These are phyloP conservation scores for Quercus parvula DNA, from an alignment of 306 rosid species.

Conservation along the genomic window DNA sequence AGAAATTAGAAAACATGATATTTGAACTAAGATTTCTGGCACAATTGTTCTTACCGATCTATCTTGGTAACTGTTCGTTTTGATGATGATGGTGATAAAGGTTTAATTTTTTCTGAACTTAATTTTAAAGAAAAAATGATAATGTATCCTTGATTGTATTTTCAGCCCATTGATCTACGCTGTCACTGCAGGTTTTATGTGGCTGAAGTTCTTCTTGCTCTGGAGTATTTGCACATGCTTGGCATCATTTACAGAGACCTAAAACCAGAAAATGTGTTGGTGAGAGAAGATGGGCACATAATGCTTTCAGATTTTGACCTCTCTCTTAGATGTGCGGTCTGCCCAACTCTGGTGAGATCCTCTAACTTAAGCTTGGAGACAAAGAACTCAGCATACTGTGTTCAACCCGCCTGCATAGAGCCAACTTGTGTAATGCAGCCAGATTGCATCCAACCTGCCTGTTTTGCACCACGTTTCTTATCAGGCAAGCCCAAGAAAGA, in stretches of 20 bases:
- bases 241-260: slow-evolving; percentile 94
- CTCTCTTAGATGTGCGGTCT: slow-evolving; percentile 83
- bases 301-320: slow-evolving; percentile 97
- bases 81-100: background rate
- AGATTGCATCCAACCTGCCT: slow-evolving; percentile 78
- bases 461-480: slow-evolving; percentile 65
- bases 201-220: slow-evolving; percentile 96
- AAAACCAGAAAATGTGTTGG: slow-evolving; percentile 92
- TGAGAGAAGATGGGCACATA: slow-evolving; percentile 96
- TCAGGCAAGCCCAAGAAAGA: slow-evolving; percentile 62
- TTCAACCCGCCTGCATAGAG: slow-evolving; percentile 76
- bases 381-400: slow-evolving; percentile 68
- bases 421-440: slow-evolving; percentile 85
- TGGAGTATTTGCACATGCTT: slow-evolving; percentile 99
- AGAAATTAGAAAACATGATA: background rate
- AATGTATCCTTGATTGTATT: background rate
- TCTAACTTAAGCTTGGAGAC: slow-evolving; percentile 50
- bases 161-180: slow-evolving; percentile 10
- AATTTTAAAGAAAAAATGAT: background rate
- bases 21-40: background rate
- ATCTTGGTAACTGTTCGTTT: background rate
- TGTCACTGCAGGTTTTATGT: slow-evolving; percentile 76
- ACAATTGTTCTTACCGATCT: background rate
- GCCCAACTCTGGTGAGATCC: slow-evolving; percentile 75
- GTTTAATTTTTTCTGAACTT: background rate